phyloP scores from a whole-genome alignment of 148 eudicot species.

The Cornus florida region DNA sequence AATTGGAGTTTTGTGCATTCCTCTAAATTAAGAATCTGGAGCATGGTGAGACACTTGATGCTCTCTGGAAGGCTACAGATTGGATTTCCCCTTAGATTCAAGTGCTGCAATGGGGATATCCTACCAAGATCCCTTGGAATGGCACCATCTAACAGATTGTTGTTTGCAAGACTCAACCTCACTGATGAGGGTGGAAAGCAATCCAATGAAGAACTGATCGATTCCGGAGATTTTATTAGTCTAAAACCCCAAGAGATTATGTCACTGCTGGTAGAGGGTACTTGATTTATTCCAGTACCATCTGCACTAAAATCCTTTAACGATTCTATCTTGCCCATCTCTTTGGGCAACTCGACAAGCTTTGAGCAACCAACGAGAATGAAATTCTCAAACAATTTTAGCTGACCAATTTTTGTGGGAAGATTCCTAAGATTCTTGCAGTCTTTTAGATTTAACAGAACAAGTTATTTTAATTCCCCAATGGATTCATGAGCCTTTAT shows the following conservation, averaged over 20 bases:
- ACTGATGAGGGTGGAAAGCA: conserved; percentile 1
- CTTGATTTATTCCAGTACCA: background rate
- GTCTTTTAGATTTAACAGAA: background rate
- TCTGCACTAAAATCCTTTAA: background rate
- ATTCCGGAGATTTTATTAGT: background rate
- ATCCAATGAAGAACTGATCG: background rate
- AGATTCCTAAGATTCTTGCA: conserved; percentile 2
- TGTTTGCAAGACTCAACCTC: background rate
- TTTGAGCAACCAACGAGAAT: conserved; percentile 9
- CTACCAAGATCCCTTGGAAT: too few relatives aligned
- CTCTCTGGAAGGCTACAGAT: background rate
- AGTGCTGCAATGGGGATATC: too few relatives aligned
- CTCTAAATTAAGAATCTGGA: background rate
- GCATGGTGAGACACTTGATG: background rate
- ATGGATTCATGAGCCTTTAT: conserved; percentile 6
- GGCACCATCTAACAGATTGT: background rate
- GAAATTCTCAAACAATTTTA: background rate
- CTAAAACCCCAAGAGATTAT: background rate
- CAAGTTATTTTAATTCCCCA: background rate
- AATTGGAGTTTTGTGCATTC: background rate
- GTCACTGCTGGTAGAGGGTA: background rate
- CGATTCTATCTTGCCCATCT: background rate
- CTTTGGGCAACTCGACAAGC: background rate
- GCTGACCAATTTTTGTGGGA: background rate
- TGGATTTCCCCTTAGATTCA: too few relatives aligned